These are phyloP conservation scores for Ramaria rubella DNA, from an alignment of 768 basidiomycete species.

Conservation along the genomic window DNA sequence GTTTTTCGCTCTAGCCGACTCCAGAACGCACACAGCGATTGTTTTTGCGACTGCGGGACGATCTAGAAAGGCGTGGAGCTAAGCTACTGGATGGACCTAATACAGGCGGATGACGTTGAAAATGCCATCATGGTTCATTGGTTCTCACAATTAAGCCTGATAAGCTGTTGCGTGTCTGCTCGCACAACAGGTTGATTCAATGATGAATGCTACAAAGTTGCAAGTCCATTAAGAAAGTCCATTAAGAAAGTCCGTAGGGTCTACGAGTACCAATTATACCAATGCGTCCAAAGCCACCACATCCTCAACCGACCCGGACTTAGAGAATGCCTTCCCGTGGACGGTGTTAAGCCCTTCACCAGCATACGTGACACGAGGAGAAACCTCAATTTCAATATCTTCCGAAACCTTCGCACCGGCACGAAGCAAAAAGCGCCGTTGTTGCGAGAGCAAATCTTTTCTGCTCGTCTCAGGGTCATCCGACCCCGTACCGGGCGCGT, in stretches of 20 bases:
- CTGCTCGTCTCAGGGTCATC: slow-evolving; percentile 91
- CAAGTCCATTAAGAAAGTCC: slow-evolving; percentile 4
- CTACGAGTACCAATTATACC: no score
- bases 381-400: slow-evolving; percentile 83
- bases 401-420: slow-evolving; percentile 72
- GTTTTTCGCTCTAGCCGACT: slow-evolving; percentile 49
- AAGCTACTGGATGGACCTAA: slow-evolving; percentile 18
- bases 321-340: slow-evolving; percentile 71
- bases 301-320: slow-evolving; percentile 60
- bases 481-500: slow-evolving; percentile 85
- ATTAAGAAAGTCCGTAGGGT: slow-evolving; percentile 12
- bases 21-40: slow-evolving; percentile 77
- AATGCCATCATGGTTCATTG: neutral
- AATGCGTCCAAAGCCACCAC: slow-evolving; percentile 70
- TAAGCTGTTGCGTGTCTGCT: neutral
- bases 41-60: slow-evolving; percentile 76
- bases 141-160: neutral
- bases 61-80: slow-evolving; percentile 64
- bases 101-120: slow-evolving; percentile 5
- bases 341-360: slow-evolving; percentile 84
- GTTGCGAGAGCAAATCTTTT: slow-evolving; percentile 82
- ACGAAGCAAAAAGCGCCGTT: slow-evolving; percentile 70
- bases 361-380: slow-evolving; percentile 81
- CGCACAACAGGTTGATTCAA: neutral
- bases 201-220: neutral